These are phyloP conservation scores for Diphasiastrum complanatum DNA, from an alignment of 83 land plant genomes.

Conservation along the genomic window DNA sequence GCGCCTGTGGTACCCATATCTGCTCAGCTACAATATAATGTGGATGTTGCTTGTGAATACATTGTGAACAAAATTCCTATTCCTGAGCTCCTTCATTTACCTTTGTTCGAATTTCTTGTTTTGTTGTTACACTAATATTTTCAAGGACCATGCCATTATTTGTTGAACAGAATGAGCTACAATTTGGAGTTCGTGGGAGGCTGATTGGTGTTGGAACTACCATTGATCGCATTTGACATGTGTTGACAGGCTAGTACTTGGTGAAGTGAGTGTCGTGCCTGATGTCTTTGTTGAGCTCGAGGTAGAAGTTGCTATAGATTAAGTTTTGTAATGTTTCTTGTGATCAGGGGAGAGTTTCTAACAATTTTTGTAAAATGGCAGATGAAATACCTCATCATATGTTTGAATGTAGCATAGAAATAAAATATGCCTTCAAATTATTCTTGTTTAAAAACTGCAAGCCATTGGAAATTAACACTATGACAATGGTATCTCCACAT, in stretches of 20 bases:
- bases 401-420: too few relatives aligned
- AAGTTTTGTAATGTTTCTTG: too few relatives aligned
- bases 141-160: constrained; percentile 85
- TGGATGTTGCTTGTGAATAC: constrained; percentile 96
- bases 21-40: constrained; percentile 92
- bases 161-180: constrained; percentile 97
- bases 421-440: too few relatives aligned
- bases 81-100: constrained; percentile 91
- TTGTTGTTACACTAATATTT: constrained; percentile 93
- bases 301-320: too few relatives aligned
- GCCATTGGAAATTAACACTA: too few relatives aligned
- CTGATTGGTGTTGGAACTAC: constrained; percentile 99
- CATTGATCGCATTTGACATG: constrained; percentile 96
- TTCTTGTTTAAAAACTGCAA: too few relatives aligned
- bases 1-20: constrained; percentile 98
- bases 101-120: too few relatives aligned
- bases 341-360: too few relatives aligned
- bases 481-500: too few relatives aligned
- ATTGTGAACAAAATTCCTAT: constrained; percentile 90
- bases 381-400: too few relatives aligned
- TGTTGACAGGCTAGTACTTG: constrained; percentile 93
- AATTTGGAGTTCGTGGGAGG: constrained; percentile 97
- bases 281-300: constrained; percentile 96
- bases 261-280: constrained; percentile 91
- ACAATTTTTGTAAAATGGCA: too few relatives aligned